Conservation (phyloP, 805 yeast genomes). For the Kazachstania kunashirensis region DNA sequence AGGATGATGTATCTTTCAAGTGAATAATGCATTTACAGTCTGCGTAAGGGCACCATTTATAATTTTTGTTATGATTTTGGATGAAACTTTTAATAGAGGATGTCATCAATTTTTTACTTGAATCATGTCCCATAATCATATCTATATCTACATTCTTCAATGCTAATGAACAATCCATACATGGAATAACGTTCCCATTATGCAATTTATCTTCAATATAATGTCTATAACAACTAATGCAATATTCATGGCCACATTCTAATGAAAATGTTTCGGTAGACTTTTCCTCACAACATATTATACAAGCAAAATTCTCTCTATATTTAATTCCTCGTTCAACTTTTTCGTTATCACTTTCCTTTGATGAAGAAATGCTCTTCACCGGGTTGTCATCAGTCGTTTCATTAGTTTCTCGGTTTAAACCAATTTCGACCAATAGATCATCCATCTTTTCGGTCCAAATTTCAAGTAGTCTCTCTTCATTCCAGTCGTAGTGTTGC, state of each 20-base stretch:
- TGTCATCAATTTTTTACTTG: constrained; percentile 25
- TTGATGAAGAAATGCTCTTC: too few relatives aligned
- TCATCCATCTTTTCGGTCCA: constrained; percentile 38
- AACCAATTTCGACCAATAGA: constrained; percentile 30
- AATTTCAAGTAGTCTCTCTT: constrained; percentile 45
- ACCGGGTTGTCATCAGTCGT: neutral
- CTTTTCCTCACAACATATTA: constrained; percentile 62
- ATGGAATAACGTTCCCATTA: constrained; percentile 43
- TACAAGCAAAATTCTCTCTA: constrained; percentile 37
- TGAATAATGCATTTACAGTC: constrained; percentile 60
- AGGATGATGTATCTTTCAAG: constrained; percentile 25
- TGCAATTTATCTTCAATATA: constrained; percentile 42
- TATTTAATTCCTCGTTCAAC: constrained; percentile 10
- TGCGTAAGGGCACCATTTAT: constrained; percentile 77
- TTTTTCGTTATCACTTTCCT: neutral
- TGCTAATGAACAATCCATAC: constrained; percentile 51
- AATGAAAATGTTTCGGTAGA: constrained; percentile 37
- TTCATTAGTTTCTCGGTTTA: constrained; percentile 9
- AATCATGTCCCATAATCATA: constrained; percentile 30
- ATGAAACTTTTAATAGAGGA: constrained; percentile 41
- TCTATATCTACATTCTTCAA: constrained; percentile 34
- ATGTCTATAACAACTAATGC: constrained; percentile 55
- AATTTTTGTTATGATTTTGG: constrained; percentile 38
- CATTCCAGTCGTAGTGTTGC: constrained; percentile 48
- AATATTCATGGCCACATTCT: constrained; percentile 63